Percentiles rank a stretch among this genome's conserved stretches.
Conservation (phyloP, 768 basidiomycete genomes). For the Pleurotus eryngii region DNA sequence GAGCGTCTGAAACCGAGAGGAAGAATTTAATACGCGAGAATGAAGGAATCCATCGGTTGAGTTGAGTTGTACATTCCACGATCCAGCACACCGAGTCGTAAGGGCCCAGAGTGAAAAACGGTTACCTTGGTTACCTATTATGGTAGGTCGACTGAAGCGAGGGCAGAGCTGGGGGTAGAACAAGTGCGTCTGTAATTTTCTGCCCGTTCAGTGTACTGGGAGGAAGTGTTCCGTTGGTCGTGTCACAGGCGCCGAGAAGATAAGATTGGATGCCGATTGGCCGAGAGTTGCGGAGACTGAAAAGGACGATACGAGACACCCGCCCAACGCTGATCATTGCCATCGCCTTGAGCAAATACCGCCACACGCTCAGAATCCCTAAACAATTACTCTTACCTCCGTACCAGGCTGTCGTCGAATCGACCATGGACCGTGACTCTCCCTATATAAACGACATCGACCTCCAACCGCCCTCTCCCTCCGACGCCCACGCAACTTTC, state of each 20-base stretch:
- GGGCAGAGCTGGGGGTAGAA: too few species aligned
- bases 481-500: slow-evolving; percentile 13
- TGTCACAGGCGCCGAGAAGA: not conserved
- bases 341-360: not conserved
- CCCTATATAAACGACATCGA: slow-evolving; percentile 22
- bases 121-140: too few species aligned
- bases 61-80: too few species aligned
- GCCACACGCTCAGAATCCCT: not conserved
- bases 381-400: not conserved
- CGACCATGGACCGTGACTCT: not conserved
- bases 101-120: too few species aligned
- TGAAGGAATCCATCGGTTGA: too few species aligned
- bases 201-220: too few species aligned
- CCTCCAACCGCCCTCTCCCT: slow-evolving; percentile 23
- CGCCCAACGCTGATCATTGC: not conserved
- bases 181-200: too few species aligned
- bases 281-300: not conserved
- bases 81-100: too few species aligned
- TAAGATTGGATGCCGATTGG: not conserved
- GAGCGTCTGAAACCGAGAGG: too few species aligned
- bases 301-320: slow-evolving; percentile 1
- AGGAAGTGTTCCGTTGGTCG: too few species aligned
- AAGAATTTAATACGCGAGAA: too few species aligned
- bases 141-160: too few species aligned
- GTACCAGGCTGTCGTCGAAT: not conserved